Conservation (phyloP, 805 yeast species). For the Kluyveromyces nonfermentans region DNA sequence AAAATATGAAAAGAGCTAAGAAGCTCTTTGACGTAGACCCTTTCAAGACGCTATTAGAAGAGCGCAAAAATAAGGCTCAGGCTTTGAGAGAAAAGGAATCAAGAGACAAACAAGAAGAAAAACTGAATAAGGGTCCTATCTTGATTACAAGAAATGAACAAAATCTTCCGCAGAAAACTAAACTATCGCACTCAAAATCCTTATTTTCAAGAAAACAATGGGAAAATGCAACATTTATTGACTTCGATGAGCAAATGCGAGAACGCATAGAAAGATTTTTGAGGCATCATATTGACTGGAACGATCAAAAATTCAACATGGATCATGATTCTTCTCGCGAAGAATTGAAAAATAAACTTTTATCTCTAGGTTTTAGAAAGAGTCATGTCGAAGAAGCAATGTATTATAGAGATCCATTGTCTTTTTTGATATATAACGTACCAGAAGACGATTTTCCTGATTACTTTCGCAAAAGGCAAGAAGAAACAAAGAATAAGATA, state of each 20-base stretch:
- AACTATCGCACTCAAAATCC: neutral
- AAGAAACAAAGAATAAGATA: conserved; percentile 49
- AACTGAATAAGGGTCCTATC: conserved; percentile 39
- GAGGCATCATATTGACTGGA: conserved; percentile 50
- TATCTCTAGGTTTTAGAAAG: conserved; percentile 54
- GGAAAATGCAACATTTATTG: conserved; percentile 62
- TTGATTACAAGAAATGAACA: conserved; percentile 29
- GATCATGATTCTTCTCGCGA: conserved; percentile 11
- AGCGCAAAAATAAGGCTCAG: conserved; percentile 36
- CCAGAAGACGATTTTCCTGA: conserved; percentile 91
- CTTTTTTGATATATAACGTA: conserved; percentile 63
- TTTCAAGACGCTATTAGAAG: conserved; percentile 56
- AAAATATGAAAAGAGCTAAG: conserved; percentile 40
- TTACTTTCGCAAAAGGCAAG: conserved; percentile 45
- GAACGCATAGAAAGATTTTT: conserved; percentile 53
- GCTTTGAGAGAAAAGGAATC: conserved; percentile 39
- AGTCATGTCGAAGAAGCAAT: conserved; percentile 67
- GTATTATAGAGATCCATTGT: conserved; percentile 39
- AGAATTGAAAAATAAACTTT: conserved; percentile 27
- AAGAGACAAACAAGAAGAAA: conserved; percentile 40
- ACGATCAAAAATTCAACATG: conserved; percentile 6
- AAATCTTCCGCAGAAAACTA: conserved; percentile 8
- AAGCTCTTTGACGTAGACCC: conserved; percentile 63
- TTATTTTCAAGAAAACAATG: conserved; percentile 48
- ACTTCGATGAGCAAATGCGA: conserved; percentile 56